These are phyloP conservation scores for Aspergillus ostianus DNA, from an alignment of 495 filamentous ascomycete genomes.

Conservation along the genomic window DNA sequence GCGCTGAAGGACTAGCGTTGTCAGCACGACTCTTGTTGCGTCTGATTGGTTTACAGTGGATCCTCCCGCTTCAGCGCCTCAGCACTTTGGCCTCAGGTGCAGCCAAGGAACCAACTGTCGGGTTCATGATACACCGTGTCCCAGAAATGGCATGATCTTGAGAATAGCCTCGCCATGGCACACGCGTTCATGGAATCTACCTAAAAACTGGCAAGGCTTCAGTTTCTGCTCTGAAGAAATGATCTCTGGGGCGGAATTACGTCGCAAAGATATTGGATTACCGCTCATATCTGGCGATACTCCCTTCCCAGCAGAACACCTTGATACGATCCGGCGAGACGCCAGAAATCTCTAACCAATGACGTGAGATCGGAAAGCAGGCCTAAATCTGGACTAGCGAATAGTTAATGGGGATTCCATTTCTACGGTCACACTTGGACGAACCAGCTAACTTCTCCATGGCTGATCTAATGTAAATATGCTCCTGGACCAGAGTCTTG, in stretches of 20 bases:
- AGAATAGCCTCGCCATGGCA: conserved; percentile 2
- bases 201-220: no score
- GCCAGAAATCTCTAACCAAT: conserved; percentile 2
- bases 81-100: conserved; percentile 3
- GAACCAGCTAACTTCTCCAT: conserved; percentile 4
- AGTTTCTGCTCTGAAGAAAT: no score
- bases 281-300: no score
- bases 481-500: not conserved
- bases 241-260: no score
- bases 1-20: conserved; percentile 4
- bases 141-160: conserved; percentile 4
- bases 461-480: conserved; percentile 2
- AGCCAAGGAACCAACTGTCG: conserved; percentile 1
- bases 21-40: conserved; percentile 1
- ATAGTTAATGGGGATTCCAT: conserved; percentile 3
- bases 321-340: not conserved
- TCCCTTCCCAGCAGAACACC: no score
- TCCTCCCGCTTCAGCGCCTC: conserved; percentile 2
- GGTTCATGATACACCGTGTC: conserved; percentile 2
- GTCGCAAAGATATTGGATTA: no score
- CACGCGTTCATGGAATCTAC: not conserved
- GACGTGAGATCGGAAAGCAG: conserved; percentile 2
- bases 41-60: conserved; percentile 3
- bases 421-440: conserved; percentile 4
- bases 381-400: conserved; percentile 1